phyloP scores from a whole-genome alignment of 257 asterid genomes.

The Striga asiatica region DNA sequence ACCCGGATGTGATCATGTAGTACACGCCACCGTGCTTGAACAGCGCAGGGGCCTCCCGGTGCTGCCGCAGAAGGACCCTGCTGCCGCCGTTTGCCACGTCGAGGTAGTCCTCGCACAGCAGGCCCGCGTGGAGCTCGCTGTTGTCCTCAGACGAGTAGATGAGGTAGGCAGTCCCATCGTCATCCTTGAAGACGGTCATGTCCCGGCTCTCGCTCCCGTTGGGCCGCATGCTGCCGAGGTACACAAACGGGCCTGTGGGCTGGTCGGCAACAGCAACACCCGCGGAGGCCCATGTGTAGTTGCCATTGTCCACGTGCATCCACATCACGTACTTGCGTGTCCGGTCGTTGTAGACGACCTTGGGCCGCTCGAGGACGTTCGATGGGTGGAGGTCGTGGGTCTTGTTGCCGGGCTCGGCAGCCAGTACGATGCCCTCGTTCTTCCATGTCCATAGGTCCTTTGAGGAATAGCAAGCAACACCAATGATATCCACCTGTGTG shows the following conservation, averaged over 20 bases:
- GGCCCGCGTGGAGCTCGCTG: conserved; percentile 63
- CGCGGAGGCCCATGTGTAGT: conserved; percentile 68
- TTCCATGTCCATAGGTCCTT: conserved; percentile 74
- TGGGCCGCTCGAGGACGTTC: conserved; percentile 77
- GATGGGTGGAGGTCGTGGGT: conserved; percentile 57
- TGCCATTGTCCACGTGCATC: conserved; percentile 79
- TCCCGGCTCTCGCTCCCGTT: conserved; percentile 75
- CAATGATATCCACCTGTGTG: conserved; percentile 66
- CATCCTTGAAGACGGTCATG: conserved; percentile 78
- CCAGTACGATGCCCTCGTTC: conserved; percentile 64
- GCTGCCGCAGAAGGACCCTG: conserved; percentile 57
- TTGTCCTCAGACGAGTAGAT: conserved; percentile 73
- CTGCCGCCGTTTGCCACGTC: conserved; percentile 34
- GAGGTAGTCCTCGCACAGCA: conserved; percentile 40
- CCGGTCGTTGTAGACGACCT: conserved; percentile 56
- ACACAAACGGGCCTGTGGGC: conserved; percentile 60
- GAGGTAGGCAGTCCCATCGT: conserved; percentile 55
- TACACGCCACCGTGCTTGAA: conserved; percentile 56
- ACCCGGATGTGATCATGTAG: conserved; percentile 84
- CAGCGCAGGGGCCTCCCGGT: conserved; percentile 74
- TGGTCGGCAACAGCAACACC: conserved; percentile 54
- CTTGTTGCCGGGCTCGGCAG: conserved; percentile 47
- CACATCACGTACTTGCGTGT: conserved; percentile 63
- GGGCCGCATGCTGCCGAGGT: conserved; percentile 61
- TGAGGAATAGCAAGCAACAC: conserved; percentile 80